Base-by-base conservation (phyloP, 257 asterid species). In the Perilla frutescens region DNA sequence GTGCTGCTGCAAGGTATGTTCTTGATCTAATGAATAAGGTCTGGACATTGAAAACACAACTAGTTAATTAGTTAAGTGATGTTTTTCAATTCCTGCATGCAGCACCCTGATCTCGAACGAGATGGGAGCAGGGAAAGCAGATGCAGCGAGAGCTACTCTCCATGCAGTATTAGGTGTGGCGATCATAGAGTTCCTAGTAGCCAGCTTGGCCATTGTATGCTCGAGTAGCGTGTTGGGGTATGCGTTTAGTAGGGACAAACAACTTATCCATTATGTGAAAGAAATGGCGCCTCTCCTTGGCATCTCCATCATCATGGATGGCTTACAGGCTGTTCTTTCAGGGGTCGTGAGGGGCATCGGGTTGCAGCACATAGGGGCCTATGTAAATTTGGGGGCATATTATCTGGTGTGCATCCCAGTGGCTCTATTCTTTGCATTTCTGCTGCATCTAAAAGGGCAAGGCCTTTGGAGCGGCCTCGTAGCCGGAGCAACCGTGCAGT, bases 61-160 rank as follows among this genome's bases (percentile, higher is more conserved):
- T 34, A 20, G 26, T 20, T 34, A 20, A 1, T 20, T 20, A 20
- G 26, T 20, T 20, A 20, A 20, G 26, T 20, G 26, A 20, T 20
- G 26, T 20, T 20, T 20, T 20, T 20, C 26, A 20, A 20, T 20
- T 20, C 0, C 0, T 20, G 26, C 26, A 20, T 81, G 13, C 58
- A 91, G 96, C 71, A 88, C 94, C 59, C 80, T 89, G 71, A 83
- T 91, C 68, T 85, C 96, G 4, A 91, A 91, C 43, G 91, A 87
- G 75, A 83, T 91, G 11, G 97, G 97, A 60, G 92, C 96, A 37
- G 96, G 95, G 43, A 88, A 84, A 61, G 85, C 93, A 15, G 81
- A 66, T 34, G 81, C 83, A 14, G 96, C 95, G 29, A 76, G 71
- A 79, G 43, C 80, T 8, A 86, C 90, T 9, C 74, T 90, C 7